These are phyloP conservation scores for Syzygium oleosum DNA, from an alignment of 345 rosid species.

Conservation along the genomic window DNA sequence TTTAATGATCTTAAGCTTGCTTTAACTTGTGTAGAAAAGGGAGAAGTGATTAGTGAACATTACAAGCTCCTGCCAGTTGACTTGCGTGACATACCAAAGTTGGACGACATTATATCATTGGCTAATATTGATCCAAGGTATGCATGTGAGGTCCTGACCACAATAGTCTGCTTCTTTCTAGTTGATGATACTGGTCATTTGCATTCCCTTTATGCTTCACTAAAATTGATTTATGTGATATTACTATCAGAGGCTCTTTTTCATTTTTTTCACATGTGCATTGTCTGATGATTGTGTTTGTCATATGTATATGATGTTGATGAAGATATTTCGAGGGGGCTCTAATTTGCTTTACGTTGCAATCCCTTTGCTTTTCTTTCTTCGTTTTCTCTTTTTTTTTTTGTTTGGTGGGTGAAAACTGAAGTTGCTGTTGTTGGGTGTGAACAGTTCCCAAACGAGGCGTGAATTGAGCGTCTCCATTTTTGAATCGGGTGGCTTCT, in stretches of 20 bases:
- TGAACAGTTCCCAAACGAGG: too few relatives aligned
- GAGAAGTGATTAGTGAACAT: constrained; percentile 77
- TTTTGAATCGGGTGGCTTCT: too few relatives aligned
- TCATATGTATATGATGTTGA: background rate
- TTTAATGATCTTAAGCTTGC: background rate
- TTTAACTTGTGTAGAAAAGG: constrained; percentile 46
- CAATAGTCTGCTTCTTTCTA: background rate
- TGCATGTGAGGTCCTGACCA: background rate
- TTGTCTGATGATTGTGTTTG: background rate
- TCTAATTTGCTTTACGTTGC: too few relatives aligned
- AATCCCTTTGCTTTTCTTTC: too few relatives aligned
- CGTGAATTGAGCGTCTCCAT: too few relatives aligned
- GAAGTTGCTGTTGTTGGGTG: too few relatives aligned
- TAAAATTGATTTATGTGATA: background rate
- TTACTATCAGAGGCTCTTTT: background rate
- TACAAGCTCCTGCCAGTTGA: constrained; percentile 93
- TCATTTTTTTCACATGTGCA: background rate
- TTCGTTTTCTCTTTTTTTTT: too few relatives aligned
- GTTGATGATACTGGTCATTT: background rate
- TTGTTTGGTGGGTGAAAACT: too few relatives aligned
- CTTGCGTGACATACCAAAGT: constrained; percentile 61
- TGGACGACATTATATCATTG: constrained; percentile 58
- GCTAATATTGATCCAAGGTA: constrained; percentile 90
- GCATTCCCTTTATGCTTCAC: background rate
- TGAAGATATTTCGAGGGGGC: too few relatives aligned